Evolutionary conservation across 2,329 filamentous ascomycete species (phyloP).

Genomic region (Nigrospora oryzae): DNA sequence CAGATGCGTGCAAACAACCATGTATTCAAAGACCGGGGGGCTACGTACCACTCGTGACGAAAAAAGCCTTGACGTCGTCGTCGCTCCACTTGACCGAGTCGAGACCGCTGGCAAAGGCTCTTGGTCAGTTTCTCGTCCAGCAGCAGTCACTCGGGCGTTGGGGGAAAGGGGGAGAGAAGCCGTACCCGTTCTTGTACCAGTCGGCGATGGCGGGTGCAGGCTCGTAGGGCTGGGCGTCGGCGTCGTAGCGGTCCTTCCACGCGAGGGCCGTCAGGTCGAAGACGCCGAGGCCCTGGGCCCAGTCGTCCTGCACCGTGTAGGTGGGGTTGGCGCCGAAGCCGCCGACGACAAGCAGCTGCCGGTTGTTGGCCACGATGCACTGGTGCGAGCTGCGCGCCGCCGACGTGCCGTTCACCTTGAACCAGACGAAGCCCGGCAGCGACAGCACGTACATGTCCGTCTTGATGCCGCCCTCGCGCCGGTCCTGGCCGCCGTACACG

Average conservation of each 20-base stretch:
- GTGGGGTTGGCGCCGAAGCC: neutral
- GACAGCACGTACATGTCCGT: slow-evolving; percentile 4
- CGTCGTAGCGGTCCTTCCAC: slow-evolving; percentile 2
- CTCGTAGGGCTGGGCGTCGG: neutral
- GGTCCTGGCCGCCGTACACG: slow-evolving; percentile 4
- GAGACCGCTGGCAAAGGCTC: neutral
- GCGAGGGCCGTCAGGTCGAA: neutral
- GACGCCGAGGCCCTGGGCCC: slow-evolving; percentile 3
- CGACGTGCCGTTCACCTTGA: neutral
- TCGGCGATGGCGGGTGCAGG: neutral
- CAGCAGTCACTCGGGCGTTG: neutral
- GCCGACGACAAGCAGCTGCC: slow-evolving; percentile 4
- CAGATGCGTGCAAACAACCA: too few species aligned
- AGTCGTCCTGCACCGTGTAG: neutral
- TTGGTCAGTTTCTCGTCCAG: neutral
- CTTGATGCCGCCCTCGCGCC: neutral
- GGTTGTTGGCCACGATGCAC: neutral
- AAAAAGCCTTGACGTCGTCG: neutral
- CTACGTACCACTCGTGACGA: neutral
- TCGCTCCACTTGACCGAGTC: neutral
- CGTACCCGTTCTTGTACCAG: slow-evolving; percentile 5
- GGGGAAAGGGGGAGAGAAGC: neutral
- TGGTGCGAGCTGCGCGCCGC: slow-evolving; percentile 1
- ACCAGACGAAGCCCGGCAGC: slow-evolving; percentile 6
- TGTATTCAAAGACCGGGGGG: too few species aligned